A percentile compares a stretch with the other conserved stretches of the same genome.
Evolutionary conservation across 2,329 filamentous ascomycete genomes (phyloP).

Genomic region (Samsoniella hepiali): DNA sequence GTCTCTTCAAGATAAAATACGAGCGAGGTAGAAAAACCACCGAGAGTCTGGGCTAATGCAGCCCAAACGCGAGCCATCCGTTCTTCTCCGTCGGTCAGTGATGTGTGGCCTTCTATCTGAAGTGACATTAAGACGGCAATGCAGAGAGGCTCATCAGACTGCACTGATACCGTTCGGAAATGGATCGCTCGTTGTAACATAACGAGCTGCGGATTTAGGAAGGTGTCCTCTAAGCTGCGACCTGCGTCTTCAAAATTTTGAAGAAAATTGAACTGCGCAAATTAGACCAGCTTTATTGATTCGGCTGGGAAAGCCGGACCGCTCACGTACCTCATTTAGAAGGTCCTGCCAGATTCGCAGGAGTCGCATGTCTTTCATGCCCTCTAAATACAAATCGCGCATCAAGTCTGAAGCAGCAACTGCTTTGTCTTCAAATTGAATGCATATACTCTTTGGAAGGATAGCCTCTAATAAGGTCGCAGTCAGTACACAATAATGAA

Average conservation of each 20-base stretch:
- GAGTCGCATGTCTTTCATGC: constrained; percentile 19
- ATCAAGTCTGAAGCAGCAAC: constrained; percentile 21
- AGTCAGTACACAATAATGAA: neutral
- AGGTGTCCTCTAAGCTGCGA: neutral
- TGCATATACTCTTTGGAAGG: constrained; percentile 29
- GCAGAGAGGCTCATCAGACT: constrained; percentile 30
- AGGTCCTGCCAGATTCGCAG: constrained; percentile 25
- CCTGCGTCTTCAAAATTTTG: constrained; percentile 12
- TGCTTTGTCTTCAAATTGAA: constrained; percentile 33
- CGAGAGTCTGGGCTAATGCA: constrained; percentile 20
- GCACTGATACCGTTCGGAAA: constrained; percentile 29
- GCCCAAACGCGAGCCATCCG: constrained; percentile 28
- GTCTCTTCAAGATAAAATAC: constrained; percentile 27
- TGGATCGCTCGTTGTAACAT: constrained; percentile 27
- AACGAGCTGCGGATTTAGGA: constrained; percentile 14
- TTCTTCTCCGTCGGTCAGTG: constrained; percentile 14
- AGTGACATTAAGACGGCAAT: constrained; percentile 29
- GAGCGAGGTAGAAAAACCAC: constrained; percentile 23
- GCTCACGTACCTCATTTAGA: constrained; percentile 20
- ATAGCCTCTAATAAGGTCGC: constrained; percentile 29
- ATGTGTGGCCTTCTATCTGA: constrained; percentile 22
- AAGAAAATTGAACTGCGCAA: constrained; percentile 22
- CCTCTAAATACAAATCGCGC: constrained; percentile 19
- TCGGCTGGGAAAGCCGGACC: neutral
- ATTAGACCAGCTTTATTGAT: neutral